Evolutionary conservation across 1,284 basidiomycete species (phyloP).

Genomic region (Meripilus lineatus): DNA sequence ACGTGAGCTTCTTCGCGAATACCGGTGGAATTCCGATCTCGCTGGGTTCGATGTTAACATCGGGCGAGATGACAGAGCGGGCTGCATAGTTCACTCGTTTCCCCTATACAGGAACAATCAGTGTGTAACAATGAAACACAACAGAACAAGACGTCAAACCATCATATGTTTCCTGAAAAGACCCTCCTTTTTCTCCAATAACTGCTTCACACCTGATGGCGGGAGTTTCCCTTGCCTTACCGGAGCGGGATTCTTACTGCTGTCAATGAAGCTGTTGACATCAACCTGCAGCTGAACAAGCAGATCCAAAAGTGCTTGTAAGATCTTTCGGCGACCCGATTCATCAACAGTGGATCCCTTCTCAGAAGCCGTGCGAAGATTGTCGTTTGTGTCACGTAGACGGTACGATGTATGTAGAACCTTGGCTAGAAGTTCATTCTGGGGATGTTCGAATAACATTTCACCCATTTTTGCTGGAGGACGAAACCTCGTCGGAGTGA

Average conservation of each 20-base stretch:
- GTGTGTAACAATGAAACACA: slow-evolving; percentile 1
- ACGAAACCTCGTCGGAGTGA: slow-evolving; percentile 94
- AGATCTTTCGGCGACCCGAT: slow-evolving; percentile 50
- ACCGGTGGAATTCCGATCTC: slow-evolving; percentile 99
- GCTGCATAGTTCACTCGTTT: slow-evolving; percentile 99
- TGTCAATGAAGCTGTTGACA: slow-evolving; percentile 98
- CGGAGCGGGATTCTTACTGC: slow-evolving; percentile 89
- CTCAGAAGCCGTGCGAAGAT: slow-evolving; percentile 55
- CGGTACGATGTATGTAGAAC: slow-evolving; percentile 82
- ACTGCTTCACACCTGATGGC: slow-evolving; percentile 93
- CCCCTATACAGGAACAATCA: slow-evolving; percentile 51
- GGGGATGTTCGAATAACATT: slow-evolving; percentile 92
- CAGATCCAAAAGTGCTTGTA: slow-evolving; percentile 74
- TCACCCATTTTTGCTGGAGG: slow-evolving; percentile 94
- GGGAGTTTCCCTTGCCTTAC: slow-evolving; percentile 89
- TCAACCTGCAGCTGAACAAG: slow-evolving; percentile 91
- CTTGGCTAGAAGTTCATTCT: slow-evolving; percentile 90
- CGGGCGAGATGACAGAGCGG: slow-evolving; percentile 98
- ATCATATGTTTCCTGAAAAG: slow-evolving; percentile 99
- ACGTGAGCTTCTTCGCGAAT: slow-evolving; percentile 96
- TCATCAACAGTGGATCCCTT: slow-evolving; percentile 59
- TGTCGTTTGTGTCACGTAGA: slow-evolving; percentile 74
- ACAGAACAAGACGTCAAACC: slow-evolving; percentile 43
- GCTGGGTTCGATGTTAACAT: slow-evolving; percentile 99
- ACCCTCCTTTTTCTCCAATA: slow-evolving; percentile 98